These are phyloP conservation scores for Betula pendula DNA, from an alignment of 306 rosid genomes.

Conservation along the genomic window DNA sequence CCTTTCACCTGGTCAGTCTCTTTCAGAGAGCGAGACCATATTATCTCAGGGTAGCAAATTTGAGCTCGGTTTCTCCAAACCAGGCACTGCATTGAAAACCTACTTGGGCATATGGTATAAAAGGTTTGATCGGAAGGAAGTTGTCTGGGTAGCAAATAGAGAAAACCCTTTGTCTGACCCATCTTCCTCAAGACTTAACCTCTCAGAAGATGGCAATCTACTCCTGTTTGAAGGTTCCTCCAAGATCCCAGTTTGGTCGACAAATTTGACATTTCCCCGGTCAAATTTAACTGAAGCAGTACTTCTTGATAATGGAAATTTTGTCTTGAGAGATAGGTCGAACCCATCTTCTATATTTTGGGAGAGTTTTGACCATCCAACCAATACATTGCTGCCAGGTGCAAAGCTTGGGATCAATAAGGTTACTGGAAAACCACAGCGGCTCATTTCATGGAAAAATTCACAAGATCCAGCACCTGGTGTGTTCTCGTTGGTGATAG, in stretches of 20 bases:
- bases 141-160: not conserved
- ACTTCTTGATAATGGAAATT: not conserved
- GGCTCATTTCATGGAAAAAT: conserved; percentile 52
- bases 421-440: conserved; percentile 35
- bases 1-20: not conserved
- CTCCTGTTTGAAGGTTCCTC: not conserved
- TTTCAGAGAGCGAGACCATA: too few relatives aligned
- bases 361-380: not conserved
- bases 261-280: not conserved
- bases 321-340: not conserved
- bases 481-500: conserved; percentile 44
- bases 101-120: not conserved
- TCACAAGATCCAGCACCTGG: conserved; percentile 38
- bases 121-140: not conserved
- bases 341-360: not conserved
- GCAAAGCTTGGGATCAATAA: conserved; percentile 36
- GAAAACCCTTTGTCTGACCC: not conserved
- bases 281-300: not conserved
- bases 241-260: not conserved
- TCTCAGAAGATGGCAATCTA: not conserved
- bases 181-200: not conserved
- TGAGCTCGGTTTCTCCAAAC: not conserved
- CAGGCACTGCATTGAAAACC: not conserved
- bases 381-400: conserved; percentile 28
- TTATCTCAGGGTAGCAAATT: not conserved